Evolutionary conservation across 2,329 filamentous ascomycete species (phyloP).

Genomic region (Immersiporthe knoxdaviesiana): DNA sequence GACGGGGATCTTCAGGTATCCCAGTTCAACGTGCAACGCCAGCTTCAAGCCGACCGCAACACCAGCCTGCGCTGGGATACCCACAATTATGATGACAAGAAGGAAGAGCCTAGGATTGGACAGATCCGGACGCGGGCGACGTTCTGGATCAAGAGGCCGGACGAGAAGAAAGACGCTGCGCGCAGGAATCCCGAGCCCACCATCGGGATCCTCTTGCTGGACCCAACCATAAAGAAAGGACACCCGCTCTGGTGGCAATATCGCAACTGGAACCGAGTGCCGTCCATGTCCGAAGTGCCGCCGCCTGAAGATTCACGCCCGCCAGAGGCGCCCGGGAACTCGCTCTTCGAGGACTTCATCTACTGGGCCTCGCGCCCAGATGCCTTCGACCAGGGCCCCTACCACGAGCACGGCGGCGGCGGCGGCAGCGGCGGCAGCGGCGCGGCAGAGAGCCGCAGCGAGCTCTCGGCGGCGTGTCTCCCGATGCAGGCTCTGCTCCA

Average conservation of each 20-base stretch:
- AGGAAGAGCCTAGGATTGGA: constrained; percentile 30
- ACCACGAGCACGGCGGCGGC: not conserved
- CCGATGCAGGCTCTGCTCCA: constrained; percentile 35
- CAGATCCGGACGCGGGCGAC: constrained; percentile 34
- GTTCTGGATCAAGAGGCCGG: constrained; percentile 33
- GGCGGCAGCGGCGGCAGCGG: not conserved
- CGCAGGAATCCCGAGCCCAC: constrained; percentile 22
- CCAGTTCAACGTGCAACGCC: constrained; percentile 34
- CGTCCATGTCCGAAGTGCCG: constrained; percentile 14
- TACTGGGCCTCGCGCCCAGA: constrained; percentile 34
- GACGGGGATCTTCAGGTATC: constrained; percentile 20
- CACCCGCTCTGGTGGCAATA: constrained; percentile 35
- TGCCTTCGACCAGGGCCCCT: constrained; percentile 19
- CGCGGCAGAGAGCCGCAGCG: not conserved
- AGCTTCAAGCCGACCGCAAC: constrained; percentile 33
- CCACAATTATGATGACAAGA: not conserved
- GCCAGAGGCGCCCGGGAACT: not conserved
- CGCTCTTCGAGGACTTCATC: constrained; percentile 35
- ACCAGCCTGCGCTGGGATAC: constrained; percentile 35
- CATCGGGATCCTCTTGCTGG: constrained; percentile 21
- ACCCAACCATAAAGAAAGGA: constrained; percentile 17
- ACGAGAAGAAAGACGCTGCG: constrained; percentile 12
- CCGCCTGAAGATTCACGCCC: not conserved
- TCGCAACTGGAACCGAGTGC: constrained; percentile 31
- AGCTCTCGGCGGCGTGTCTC: constrained; percentile 27